These are phyloP conservation scores for Rusavskia elegans DNA, from an alignment of 495 filamentous ascomycete species.

Conservation along the genomic window DNA sequence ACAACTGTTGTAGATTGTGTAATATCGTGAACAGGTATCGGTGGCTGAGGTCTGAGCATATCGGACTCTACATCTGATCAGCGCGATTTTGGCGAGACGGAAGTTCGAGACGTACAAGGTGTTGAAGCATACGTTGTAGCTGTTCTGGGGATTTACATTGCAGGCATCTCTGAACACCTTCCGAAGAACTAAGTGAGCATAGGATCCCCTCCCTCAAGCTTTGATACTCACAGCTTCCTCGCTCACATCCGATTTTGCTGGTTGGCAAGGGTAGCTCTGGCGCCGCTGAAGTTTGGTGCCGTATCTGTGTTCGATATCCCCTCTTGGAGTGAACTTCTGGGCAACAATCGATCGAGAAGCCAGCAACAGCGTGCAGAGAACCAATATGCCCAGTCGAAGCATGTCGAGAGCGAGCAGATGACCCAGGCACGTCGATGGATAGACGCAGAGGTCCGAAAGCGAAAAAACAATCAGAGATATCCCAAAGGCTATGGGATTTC, in stretches of 20 bases:
- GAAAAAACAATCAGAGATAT: too few species aligned
- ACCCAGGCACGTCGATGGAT: too few species aligned
- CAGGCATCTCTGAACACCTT: conserved; percentile 7
- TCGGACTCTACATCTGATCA: neutral
- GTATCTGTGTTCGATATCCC: neutral
- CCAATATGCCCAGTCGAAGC: neutral
- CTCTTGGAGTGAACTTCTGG: neutral
- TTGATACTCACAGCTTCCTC: conserved; percentile 1
- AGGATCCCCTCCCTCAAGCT: neutral
- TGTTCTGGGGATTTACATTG: conserved; percentile 4
- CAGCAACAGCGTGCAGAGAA: neutral
- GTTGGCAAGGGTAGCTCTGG: neutral
- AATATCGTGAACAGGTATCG: conserved; percentile 3
- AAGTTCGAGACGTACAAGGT: conserved; percentile 1
- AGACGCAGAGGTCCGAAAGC: neutral
- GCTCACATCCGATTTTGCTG: conserved; percentile 7
- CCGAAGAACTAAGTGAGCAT: neutral
- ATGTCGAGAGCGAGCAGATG: neutral
- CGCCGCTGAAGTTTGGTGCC: neutral
- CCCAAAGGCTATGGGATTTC: neutral
- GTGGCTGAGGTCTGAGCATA: conserved; percentile 1
- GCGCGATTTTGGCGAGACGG: neutral
- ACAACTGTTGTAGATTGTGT: conserved; percentile 1
- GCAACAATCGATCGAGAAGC: neutral
- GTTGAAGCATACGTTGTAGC: conserved; percentile 4